A percentile compares a stretch with the other conserved stretches of the same genome.
These are phyloP conservation scores for Coprinopsis marcescibilis DNA, from an alignment of 768 basidiomycete genomes.

Conservation along the genomic window DNA sequence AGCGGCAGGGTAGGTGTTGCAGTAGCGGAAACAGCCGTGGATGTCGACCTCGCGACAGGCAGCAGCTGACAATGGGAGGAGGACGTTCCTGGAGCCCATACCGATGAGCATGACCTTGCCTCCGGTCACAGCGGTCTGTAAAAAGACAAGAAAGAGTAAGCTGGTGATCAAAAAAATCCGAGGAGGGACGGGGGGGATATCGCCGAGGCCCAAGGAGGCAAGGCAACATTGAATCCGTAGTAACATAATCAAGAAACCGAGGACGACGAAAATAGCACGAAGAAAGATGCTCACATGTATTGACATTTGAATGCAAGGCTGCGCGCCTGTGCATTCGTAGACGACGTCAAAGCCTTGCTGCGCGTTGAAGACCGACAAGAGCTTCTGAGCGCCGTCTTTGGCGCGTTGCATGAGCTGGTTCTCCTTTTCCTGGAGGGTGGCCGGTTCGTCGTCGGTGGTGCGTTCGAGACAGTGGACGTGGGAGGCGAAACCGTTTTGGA, in stretches of 20 bases:
- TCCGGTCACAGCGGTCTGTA: constrained; percentile 73
- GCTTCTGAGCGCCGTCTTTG: constrained; percentile 48
- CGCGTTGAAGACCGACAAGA: constrained; percentile 50
- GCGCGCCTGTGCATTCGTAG: constrained; percentile 94
- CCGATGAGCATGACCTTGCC: constrained; percentile 92
- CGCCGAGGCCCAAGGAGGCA: not conserved
- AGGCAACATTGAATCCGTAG: not conserved
- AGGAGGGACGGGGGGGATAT: not conserved
- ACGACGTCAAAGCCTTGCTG: constrained; percentile 87
- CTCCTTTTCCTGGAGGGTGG: constrained; percentile 36
- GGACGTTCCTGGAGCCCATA: constrained; percentile 84
- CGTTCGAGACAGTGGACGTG: constrained; percentile 53
- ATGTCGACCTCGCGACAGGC: constrained; percentile 90
- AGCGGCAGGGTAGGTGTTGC: constrained; percentile 87
- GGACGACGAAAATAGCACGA: constrained; percentile 9
- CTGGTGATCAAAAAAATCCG: not conserved
- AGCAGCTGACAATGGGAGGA: constrained; percentile 78
- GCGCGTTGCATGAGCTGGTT: constrained; percentile 56
- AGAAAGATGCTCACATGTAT: constrained; percentile 63
- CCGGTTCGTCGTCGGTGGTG: constrained; percentile 6
- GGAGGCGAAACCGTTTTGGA: constrained; percentile 67
- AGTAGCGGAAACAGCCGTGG: constrained; percentile 86
- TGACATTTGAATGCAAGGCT: constrained; percentile 86
- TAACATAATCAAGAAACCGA: constrained; percentile 8
- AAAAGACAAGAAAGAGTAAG: constrained; percentile 1